Evolutionary conservation across 23 red algal genomes (phyloP).

Genomic region (Gracilaria caudata): DNA sequence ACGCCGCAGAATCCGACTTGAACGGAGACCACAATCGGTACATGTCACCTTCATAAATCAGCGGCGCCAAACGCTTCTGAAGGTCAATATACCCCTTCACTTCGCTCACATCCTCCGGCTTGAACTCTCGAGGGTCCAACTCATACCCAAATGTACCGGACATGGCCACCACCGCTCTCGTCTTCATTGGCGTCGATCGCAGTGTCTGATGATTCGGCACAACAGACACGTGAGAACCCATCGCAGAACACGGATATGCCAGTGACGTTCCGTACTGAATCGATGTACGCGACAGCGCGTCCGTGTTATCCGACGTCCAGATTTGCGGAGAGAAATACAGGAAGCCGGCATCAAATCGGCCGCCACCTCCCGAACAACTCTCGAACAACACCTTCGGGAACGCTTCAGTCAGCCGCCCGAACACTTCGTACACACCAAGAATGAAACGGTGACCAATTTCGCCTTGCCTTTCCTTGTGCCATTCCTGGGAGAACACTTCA

Average conservation of each 20-base stretch:
- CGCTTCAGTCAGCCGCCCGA: constrained; percentile 78
- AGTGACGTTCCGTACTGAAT: constrained; percentile 97
- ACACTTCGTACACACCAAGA: constrained; percentile 93
- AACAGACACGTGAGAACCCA: constrained; percentile 88
- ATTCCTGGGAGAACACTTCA: constrained; percentile 93
- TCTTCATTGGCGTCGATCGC: constrained; percentile 92
- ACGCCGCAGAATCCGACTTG: constrained; percentile 77
- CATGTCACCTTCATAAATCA: constrained; percentile 84
- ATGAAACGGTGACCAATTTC: constrained; percentile 93
- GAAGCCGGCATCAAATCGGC: constrained; percentile 92
- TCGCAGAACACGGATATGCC: constrained; percentile 79
- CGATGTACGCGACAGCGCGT: constrained; percentile 84
- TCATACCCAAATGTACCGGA: constrained; percentile 97
- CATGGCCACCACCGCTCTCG: constrained; percentile 91
- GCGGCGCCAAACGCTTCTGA: constrained; percentile 71
- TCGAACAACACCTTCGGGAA: constrained; percentile 97
- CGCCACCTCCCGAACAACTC: constrained; percentile 93
- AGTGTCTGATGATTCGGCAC: constrained; percentile 97
- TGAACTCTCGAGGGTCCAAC: constrained; percentile 84
- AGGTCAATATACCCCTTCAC: constrained; percentile 81
- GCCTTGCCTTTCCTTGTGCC: constrained; percentile 79
- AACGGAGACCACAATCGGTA: constrained; percentile 95
- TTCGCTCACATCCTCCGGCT: constrained; percentile 81
- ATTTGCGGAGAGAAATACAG: constrained; percentile 92
- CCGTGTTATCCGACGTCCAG: constrained; percentile 98